phyloP scores from a whole-genome alignment of 768 basidiomycete species.

The Suillus americanus region DNA sequence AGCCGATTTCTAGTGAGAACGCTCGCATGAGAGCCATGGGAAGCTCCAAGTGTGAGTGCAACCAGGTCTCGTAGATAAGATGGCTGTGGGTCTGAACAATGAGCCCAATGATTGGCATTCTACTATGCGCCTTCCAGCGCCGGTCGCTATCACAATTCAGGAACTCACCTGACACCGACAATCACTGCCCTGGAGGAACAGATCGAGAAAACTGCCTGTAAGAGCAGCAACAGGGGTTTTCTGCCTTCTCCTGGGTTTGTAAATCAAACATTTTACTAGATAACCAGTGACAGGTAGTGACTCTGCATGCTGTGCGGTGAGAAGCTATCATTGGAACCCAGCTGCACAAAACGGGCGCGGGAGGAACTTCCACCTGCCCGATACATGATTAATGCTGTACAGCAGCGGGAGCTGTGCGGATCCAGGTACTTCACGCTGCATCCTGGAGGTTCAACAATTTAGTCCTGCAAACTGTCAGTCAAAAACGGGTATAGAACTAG shows the following conservation, averaged over 20 bases:
- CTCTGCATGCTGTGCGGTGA: neutral
- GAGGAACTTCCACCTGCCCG: no score
- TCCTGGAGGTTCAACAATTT: no score
- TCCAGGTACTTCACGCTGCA: no score
- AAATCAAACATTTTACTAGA: neutral
- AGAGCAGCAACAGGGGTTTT: neutral
- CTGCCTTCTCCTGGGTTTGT: neutral
- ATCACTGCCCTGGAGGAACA: neutral
- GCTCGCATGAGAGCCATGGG: neutral
- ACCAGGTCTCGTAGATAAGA: neutral
- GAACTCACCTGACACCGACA: neutral
- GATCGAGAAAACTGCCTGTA: neutral
- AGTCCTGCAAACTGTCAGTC: no score
- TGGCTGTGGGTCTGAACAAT: neutral
- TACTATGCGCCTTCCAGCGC: neutral
- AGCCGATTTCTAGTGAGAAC: neutral
- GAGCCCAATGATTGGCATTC: neutral
- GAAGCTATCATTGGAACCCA: neutral
- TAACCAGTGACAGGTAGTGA: neutral
- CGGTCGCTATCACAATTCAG: neutral
- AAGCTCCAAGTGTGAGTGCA: neutral
- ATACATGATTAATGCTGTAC: no score
- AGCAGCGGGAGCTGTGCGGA: no score
- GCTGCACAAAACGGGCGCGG: neutral
- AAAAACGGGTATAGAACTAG: no score